phyloP scores from a whole-genome alignment of 345 rosid genomes.

The Brassica rapa region DNA sequence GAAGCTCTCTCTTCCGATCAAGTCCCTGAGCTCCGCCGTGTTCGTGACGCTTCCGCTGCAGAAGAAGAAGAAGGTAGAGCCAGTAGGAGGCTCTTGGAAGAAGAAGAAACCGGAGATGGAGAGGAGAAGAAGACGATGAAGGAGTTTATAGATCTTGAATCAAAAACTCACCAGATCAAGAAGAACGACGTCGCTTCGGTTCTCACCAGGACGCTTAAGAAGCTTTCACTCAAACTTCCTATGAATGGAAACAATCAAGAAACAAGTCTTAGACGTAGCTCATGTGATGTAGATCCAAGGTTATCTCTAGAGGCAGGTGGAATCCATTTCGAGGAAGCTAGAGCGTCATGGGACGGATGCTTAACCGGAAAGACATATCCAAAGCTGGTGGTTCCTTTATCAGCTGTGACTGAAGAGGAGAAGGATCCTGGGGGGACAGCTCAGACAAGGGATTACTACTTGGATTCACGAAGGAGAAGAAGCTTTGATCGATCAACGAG shows the following conservation, averaged over 20 bases:
- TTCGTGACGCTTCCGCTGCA: background rate
- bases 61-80: constrained; percentile 3
- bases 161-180: constrained; percentile 41
- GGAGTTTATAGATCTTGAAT: constrained; percentile 76
- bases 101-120: constrained; percentile 47
- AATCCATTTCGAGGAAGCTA: constrained; percentile 56
- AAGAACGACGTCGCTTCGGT: constrained; percentile 46
- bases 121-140: constrained; percentile 61
- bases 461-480: constrained; percentile 61
- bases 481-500: constrained; percentile 70
- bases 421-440: constrained; percentile 54
- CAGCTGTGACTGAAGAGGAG: constrained; percentile 59
- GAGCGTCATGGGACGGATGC: constrained; percentile 47
- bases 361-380: constrained; percentile 18
- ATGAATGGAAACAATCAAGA: constrained; percentile 58
- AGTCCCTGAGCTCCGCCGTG: constrained; percentile 37
- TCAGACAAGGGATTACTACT: constrained; percentile 86
- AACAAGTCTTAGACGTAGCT: constrained; percentile 51
- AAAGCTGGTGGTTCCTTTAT: constrained; percentile 47
- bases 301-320: no score
- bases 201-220: constrained; percentile 60
- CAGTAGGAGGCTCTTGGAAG: constrained; percentile 17
- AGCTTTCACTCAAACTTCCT: constrained; percentile 58
- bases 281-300: constrained; percentile 75
- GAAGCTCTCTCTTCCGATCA: constrained; percentile 42